phyloP scores from a whole-genome alignment of 306 rosid species.

The Dryas octopetala region DNA sequence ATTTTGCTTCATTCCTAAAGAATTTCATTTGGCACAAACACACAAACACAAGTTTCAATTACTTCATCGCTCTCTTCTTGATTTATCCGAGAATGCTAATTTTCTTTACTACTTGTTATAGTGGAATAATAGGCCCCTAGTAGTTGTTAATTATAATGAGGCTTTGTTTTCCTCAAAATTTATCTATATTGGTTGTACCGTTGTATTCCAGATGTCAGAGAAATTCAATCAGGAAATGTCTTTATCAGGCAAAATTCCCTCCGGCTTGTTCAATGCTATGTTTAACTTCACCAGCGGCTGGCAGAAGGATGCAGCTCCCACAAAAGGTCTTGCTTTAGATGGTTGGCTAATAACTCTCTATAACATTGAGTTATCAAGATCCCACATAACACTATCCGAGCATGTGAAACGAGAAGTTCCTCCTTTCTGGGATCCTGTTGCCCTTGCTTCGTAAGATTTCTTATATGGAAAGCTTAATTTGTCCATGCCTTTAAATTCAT shows the following conservation, averaged over 20 bases:
- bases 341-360: slow-evolving; percentile 80
- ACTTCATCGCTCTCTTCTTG: neutral
- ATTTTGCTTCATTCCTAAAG: neutral
- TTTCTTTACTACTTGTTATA: neutral
- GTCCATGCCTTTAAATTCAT: neutral
- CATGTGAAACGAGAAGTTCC: slow-evolving; percentile 69
- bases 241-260: slow-evolving; percentile 77
- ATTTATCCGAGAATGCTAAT: neutral
- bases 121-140: neutral
- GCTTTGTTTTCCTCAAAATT: neutral
- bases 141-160: neutral
- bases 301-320: slow-evolving; percentile 69
- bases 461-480: neutral
- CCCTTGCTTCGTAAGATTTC: slow-evolving; percentile 72
- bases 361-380: slow-evolving; percentile 59
- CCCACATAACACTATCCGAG: slow-evolving; percentile 55
- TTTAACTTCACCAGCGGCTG: slow-evolving; percentile 67
- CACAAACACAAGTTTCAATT: neutral
- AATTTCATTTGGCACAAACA: neutral
- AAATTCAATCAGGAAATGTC: slow-evolving; percentile 60
- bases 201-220: slow-evolving; percentile 75
- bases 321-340: slow-evolving; percentile 66
- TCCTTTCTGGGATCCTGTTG: slow-evolving; percentile 75
- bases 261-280: slow-evolving; percentile 70
- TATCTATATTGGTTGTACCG: neutral